Evolutionary conservation across 768 basidiomycete genomes (phyloP).

Genomic region (Russula olivacea): DNA sequence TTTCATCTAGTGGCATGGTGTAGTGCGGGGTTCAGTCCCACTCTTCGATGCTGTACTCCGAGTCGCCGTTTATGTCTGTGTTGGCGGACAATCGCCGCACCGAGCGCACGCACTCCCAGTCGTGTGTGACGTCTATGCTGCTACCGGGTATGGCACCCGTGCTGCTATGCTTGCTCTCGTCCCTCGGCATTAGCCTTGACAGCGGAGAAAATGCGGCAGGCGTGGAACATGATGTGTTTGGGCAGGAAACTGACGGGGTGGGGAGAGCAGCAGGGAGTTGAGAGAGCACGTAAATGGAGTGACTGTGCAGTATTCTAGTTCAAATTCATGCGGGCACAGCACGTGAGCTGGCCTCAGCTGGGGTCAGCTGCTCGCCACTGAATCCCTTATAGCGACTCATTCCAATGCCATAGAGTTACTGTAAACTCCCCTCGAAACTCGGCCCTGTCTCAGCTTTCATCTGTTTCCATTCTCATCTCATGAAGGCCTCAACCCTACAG

Average conservation of each 20-base stretch:
- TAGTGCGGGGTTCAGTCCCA: background rate
- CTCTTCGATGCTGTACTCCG: background rate
- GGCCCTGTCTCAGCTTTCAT: background rate
- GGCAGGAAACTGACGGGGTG: too few species aligned
- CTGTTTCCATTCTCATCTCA: too few species aligned
- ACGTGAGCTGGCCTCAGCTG: too few species aligned
- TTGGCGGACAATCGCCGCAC: background rate
- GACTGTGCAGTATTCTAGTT: too few species aligned
- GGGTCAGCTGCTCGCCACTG: too few species aligned
- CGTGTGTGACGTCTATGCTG: background rate
- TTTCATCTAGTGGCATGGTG: background rate
- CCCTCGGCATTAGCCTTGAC: background rate
- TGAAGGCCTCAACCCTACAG: too few species aligned
- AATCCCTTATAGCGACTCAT: too few species aligned
- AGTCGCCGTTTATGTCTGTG: background rate
- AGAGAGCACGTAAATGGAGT: background rate
- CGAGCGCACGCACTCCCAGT: background rate
- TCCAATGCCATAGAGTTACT: too few species aligned
- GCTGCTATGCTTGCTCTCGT: too few species aligned
- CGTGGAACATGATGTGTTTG: background rate
- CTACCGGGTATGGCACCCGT: background rate
- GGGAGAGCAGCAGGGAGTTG: background rate
- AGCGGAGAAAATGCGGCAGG: background rate
- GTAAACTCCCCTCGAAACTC: too few species aligned
- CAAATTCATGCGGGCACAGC: too few species aligned